Conservation (phyloP, 2,329 filamentous ascomycete genomes). For the Fusarium coffeatum region DNA sequence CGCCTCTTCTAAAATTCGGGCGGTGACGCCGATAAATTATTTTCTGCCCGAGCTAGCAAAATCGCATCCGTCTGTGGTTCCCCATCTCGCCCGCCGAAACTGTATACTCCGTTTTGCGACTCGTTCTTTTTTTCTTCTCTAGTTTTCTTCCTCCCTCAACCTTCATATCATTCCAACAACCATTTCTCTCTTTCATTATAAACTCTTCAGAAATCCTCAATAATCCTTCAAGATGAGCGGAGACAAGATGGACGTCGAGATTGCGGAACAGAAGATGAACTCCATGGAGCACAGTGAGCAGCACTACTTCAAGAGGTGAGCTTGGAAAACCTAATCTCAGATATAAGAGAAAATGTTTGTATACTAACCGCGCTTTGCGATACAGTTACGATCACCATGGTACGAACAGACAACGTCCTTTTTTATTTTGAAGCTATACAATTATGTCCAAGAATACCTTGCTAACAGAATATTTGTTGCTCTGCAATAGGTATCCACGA, state of each 20-base stretch:
- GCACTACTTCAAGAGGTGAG: constrained; percentile 98
- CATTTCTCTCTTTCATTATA: constrained; percentile 1
- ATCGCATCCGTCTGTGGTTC: constrained; percentile 40
- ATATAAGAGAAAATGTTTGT: constrained; percentile 9
- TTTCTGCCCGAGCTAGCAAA: constrained; percentile 48
- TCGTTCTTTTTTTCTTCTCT: constrained; percentile 18
- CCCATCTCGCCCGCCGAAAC: constrained; percentile 27
- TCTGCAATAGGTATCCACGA: constrained; percentile 83
- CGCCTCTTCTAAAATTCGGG: constrained; percentile 38
- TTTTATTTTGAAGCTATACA: constrained; percentile 46
- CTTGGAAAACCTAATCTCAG: constrained; percentile 25
- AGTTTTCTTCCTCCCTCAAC: constrained; percentile 12
- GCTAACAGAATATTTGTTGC: constrained; percentile 47
- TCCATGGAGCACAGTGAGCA: constrained; percentile 93
- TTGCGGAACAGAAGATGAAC: constrained; percentile 72
- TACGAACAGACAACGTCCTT: constrained; percentile 54
- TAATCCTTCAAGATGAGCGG: constrained; percentile 56
- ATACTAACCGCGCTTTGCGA: constrained; percentile 52
- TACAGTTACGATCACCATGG: constrained; percentile 97
- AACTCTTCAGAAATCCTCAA: not conserved
- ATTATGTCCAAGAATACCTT: constrained; percentile 1
- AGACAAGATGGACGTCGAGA: constrained; percentile 68
- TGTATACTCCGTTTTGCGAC: constrained; percentile 37
- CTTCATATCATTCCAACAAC: not conserved
- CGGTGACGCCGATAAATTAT: constrained; percentile 49